Evolutionary conservation across 805 yeast genomes (phyloP).

Genomic region (Metschnikowia lunata): DNA sequence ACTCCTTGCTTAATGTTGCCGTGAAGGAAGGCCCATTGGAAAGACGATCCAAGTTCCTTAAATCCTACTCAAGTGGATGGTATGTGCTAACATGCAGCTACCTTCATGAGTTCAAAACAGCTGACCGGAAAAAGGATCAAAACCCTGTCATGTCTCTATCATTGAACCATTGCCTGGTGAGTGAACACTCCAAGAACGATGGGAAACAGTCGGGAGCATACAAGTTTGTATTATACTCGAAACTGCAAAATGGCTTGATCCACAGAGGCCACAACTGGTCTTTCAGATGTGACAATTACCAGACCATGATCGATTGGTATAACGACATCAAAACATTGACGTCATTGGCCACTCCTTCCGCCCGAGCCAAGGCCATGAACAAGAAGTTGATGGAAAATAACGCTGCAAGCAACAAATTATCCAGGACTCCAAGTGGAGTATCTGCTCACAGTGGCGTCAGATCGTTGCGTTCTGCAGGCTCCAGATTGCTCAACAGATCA

Average conservation of each 20-base stretch:
- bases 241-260: slow-evolving; percentile 64
- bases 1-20: slow-evolving; percentile 58
- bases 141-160: slow-evolving; percentile 79
- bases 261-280: slow-evolving; percentile 89
- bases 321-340: slow-evolving; percentile 70
- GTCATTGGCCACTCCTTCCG: slow-evolving; percentile 52
- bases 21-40: slow-evolving; percentile 80
- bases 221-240: slow-evolving; percentile 77
- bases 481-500: slow-evolving; percentile 7
- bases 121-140: slow-evolving; percentile 77
- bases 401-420: slow-evolving; percentile 7
- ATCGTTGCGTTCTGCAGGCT: slow-evolving; percentile 8
- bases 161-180: slow-evolving; percentile 72
- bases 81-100: slow-evolving; percentile 86
- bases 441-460: slow-evolving; percentile 12
- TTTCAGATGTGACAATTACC: slow-evolving; percentile 84
- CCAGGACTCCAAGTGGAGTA: slow-evolving; percentile 12
- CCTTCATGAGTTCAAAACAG: slow-evolving; percentile 83
- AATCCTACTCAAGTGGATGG: slow-evolving; percentile 87
- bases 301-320: slow-evolving; percentile 80
- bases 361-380: slow-evolving; percentile 44
- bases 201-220: slow-evolving; percentile 51
- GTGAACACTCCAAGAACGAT: slow-evolving; percentile 77
- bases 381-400: slow-evolving; percentile 19
- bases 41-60: slow-evolving; percentile 84